Evolutionary conservation across 139 green algal species (phyloP).

Genomic region (Chlamydomonas sphaeroides): DNA sequence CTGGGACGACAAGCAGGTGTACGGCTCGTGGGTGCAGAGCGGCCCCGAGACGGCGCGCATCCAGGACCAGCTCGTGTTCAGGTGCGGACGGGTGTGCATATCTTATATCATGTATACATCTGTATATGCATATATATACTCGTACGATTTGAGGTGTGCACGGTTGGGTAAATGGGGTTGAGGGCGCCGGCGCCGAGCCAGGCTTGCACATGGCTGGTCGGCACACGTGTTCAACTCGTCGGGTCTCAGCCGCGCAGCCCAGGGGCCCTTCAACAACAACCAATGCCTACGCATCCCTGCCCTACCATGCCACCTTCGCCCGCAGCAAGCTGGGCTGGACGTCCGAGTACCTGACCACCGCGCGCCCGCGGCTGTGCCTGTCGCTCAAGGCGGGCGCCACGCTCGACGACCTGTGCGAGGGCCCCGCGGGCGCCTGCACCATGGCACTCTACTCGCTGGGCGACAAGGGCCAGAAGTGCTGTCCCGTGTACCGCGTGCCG

Average conservation of each 20-base stretch:
- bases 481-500: not conserved
- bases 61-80: too few relatives aligned
- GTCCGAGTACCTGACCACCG: not conserved
- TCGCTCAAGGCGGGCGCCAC: not conserved
- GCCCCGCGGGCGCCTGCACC: not conserved
- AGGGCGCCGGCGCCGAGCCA: not conserved
- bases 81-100: not conserved
- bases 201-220: too few relatives aligned
- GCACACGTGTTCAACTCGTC: not conserved
- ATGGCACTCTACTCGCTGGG: not conserved
- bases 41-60: not conserved
- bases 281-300: not conserved
- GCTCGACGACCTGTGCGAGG: constrained; percentile 1
- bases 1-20: too few relatives aligned
- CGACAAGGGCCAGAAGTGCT: not conserved
- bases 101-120: too few relatives aligned
- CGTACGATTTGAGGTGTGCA: too few relatives aligned
- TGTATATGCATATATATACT: too few relatives aligned
- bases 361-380: not conserved
- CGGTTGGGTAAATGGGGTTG: too few relatives aligned
- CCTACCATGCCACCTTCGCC: not conserved
- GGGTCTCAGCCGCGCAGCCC: not conserved
- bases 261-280: not conserved
- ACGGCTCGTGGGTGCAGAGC: not conserved
- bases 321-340: constrained; percentile 7